Base-by-base conservation (phyloP, 2,329 filamentous ascomycete species). In the Colletotrichum truncatum region DNA sequence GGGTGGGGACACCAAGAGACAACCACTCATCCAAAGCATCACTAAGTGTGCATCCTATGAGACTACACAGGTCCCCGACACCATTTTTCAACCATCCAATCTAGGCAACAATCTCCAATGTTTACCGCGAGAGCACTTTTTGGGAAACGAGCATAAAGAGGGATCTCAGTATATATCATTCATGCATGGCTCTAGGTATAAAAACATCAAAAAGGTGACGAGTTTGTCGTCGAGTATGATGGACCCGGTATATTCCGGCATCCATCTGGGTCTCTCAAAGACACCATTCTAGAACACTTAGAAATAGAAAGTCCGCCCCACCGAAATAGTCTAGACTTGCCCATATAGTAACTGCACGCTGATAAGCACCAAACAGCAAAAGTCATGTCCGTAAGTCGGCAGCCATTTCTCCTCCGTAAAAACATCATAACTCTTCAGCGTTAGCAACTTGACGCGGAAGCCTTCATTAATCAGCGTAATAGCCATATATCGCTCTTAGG, bases 81-180 rank as follows among this genome's bases (percentile, higher is more conserved):
- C n/a, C n/a, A n/a, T n/a, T 18, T 41, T 18, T 11, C 38, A 21
- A 41, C 11, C 38, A 12, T 18, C 38, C 38, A 18, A n/a, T 11
- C 38, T 11, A 11, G 38, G 7, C 16, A 41, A 21, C 16, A 41
- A 41, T 12, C 16, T 41, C 18, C 16, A 26, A 5, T 11, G 2
- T 30, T 39, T 21, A 34, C n/a, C 48, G 16, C 11, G 21, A n/a
- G 4, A 9, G 23, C 12, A 12, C 4, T n/a, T 49, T 28, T 28
- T 18, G 11, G 6, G 10, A 11, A 16, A n/a, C 26, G 9, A 51
- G 63, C 23, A 38, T 28, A 51, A 48, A 60, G 32, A 68, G 67
- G 64, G 65, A 67, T 68, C 67, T 68, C 59, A 51, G 55, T 68
- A 52, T 61, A 64, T 61, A 32, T 67, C 64, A 52, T 65, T 52